These are phyloP conservation scores for Saitozyma podzolica DNA, from an alignment of 768 basidiomycete species.

Conservation along the genomic window DNA sequence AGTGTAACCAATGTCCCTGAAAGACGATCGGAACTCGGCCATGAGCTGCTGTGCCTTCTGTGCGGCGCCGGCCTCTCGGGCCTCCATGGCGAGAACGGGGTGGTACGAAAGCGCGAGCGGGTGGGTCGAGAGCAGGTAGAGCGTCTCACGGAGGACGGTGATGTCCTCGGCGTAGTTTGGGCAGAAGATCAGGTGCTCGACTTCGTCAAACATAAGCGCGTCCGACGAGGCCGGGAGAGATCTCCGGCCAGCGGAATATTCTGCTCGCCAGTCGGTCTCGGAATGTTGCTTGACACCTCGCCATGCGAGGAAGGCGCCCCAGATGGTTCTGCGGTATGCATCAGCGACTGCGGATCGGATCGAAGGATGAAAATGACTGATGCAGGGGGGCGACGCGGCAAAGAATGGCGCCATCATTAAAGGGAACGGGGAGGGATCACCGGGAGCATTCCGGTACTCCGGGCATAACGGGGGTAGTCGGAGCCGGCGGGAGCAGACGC, in stretches of 20 bases:
- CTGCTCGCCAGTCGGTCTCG: constrained; percentile 27
- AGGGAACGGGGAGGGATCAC: too few species aligned
- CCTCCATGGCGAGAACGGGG: constrained; percentile 45
- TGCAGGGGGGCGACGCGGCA: too few species aligned
- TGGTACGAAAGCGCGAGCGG: constrained; percentile 37
- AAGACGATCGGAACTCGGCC: constrained; percentile 33
- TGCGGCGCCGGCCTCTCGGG: constrained; percentile 32
- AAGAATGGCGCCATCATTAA: too few species aligned
- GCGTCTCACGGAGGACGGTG: constrained; percentile 34
- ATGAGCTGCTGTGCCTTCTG: constrained; percentile 36
- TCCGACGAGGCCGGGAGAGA: constrained; percentile 2
- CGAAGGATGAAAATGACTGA: background rate
- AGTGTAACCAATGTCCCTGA: constrained; percentile 42
- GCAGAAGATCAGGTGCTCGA: constrained; percentile 35
- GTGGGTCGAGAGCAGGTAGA: constrained; percentile 43
- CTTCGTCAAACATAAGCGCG: constrained; percentile 29
- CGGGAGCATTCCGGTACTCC: too few species aligned
- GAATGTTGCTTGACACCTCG: constrained; percentile 22
- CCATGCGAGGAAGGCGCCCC: constrained; percentile 28
- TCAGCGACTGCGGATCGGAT: background rate
- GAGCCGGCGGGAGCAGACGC: too few species aligned
- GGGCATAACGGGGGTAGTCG: too few species aligned
- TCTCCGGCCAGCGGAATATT: constrained; percentile 12
- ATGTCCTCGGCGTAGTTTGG: constrained; percentile 37
- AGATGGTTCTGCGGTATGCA: constrained; percentile 15